Conservation (phyloP, 352 stramenopile genomes). For the Thraustotheca clavata region DNA sequence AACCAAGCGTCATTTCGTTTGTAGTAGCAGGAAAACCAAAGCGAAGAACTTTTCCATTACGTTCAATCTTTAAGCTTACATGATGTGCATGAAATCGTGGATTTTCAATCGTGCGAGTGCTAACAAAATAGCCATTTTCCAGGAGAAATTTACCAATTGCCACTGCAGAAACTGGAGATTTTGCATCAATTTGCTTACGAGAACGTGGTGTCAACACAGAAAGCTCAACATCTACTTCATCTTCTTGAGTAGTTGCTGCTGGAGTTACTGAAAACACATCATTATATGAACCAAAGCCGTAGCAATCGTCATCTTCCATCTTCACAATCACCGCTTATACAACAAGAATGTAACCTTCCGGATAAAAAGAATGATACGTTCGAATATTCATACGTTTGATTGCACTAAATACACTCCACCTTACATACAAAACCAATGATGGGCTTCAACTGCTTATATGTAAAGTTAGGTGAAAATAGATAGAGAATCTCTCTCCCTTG, state of each 20-base stretch:
- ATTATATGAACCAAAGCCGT: constrained; percentile 18
- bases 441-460: not conserved
- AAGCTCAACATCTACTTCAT: not conserved
- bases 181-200: not conserved
- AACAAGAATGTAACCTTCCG: not conserved
- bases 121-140: constrained; percentile 4
- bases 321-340: not conserved
- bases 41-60: constrained; percentile 9
- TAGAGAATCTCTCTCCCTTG: not conserved
- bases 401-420: not conserved
- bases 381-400: not conserved
- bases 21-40: constrained; percentile 11
- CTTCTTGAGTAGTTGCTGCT: not conserved
- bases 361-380: not conserved
- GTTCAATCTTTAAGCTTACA: constrained; percentile 19
- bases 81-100: constrained; percentile 10
- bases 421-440: not conserved
- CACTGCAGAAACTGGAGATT: not conserved
- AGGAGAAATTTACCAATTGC: constrained; percentile 7
- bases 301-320: constrained; percentile 22
- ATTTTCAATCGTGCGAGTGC: not conserved
- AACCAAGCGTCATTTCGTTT: not conserved
- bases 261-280: constrained; percentile 12
- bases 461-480: not conserved
- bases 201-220: not conserved